Evolutionary conservation across 192 early-diverging fungal genomes (phyloP).

Genomic region (Phlyctochytrium planicorne): DNA sequence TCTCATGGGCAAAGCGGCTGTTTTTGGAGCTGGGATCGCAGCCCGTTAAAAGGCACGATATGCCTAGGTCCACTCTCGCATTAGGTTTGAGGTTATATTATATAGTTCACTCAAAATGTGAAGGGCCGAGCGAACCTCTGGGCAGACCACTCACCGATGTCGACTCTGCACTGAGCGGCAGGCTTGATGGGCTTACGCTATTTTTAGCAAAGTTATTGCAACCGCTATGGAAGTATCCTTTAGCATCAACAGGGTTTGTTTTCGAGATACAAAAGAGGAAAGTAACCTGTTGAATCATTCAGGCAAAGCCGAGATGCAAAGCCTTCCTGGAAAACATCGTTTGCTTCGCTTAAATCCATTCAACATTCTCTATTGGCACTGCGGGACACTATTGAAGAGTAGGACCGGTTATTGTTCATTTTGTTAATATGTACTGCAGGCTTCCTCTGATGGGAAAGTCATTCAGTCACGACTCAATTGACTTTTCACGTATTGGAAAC

Average conservation of each 20-base stretch:
- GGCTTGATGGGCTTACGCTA: conserved; percentile 72
- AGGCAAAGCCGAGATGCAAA: background rate
- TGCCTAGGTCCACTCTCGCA: background rate
- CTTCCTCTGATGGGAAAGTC: background rate
- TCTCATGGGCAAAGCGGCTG: conserved; percentile 23
- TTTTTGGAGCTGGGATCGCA: conserved; percentile 45
- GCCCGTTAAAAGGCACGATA: conserved; percentile 23
- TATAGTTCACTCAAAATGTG: background rate
- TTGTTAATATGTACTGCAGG: background rate
- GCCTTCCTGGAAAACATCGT: background rate
- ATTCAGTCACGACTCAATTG: conserved; percentile 11
- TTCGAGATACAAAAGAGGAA: no score
- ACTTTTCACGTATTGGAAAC: conserved; percentile 10
- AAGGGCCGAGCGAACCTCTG: conserved; percentile 16
- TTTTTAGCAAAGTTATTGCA: conserved; percentile 72
- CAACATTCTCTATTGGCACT: background rate
- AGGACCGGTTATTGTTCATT: background rate
- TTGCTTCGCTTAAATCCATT: background rate
- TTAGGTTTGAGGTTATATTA: background rate
- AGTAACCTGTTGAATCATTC: background rate
- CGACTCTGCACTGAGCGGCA: conserved; percentile 20
- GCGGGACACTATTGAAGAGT: background rate
- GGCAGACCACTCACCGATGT: conserved; percentile 19
- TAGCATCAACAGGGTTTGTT: conserved; percentile 1
- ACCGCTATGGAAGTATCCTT: conserved; percentile 68